Conservation (phyloP, 176 grass and related monocot species). For the Phoenix roebelenii region DNA sequence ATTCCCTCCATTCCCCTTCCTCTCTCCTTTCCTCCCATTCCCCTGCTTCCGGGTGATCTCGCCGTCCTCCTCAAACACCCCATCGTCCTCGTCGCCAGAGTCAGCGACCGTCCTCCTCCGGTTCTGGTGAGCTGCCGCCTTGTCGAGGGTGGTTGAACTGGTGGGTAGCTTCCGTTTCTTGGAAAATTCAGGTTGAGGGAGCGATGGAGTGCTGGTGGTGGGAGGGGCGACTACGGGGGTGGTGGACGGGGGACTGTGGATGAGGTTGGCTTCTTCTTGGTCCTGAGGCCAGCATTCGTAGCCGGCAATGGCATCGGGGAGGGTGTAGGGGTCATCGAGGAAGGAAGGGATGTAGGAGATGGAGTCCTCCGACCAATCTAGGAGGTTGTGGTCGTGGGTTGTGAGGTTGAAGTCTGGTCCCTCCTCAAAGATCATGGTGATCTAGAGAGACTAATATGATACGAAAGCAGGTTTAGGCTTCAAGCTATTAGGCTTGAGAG, state of each 20-base stretch:
- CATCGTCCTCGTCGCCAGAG: background rate
- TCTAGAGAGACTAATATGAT: background rate
- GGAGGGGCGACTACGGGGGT: background rate
- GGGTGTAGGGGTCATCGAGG: background rate
- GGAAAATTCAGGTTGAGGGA: conserved; percentile 7
- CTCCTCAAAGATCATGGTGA: conserved; percentile 16
- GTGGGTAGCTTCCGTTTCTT: conserved; percentile 7
- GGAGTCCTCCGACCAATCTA: conserved; percentile 20
- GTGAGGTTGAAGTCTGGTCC: background rate
- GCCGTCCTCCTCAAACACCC: background rate
- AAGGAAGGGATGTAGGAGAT: conserved; percentile 14
- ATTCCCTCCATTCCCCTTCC: conserved; percentile 23
- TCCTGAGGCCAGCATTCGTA: conserved; percentile 19
- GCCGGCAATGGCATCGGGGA: conserved; percentile 1
- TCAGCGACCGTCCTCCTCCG: background rate
- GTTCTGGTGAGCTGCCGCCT: background rate
- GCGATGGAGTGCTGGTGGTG: background rate
- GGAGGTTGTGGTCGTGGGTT: conserved; percentile 3
- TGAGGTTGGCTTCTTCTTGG: conserved; percentile 6
- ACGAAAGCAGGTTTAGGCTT: background rate
- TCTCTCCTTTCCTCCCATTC: conserved; percentile 25
- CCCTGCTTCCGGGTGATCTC: background rate
- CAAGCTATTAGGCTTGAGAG: no score
- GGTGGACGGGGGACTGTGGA: background rate
- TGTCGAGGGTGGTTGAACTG: background rate